Conservation (phyloP, 2,329 filamentous ascomycete species). For the Hirsutella minnesotensis region DNA sequence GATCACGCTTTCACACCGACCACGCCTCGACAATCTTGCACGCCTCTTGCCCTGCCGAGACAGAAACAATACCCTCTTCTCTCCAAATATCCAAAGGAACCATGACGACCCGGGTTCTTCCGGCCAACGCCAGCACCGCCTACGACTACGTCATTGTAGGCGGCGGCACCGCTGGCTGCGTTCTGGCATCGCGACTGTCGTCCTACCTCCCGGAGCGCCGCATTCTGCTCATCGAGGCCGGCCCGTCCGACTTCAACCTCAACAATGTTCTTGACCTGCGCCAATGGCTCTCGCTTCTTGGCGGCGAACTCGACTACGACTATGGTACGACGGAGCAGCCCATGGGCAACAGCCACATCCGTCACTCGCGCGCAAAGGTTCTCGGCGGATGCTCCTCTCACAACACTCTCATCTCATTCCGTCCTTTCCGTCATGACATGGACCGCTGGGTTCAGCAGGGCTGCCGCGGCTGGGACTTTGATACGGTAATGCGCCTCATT, state of each 20-base stretch:
- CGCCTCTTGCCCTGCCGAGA: not conserved
- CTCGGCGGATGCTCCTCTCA: conserved; percentile 87
- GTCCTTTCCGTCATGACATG: conserved; percentile 81
- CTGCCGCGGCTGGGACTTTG: conserved; percentile 77
- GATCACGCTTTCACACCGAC: too few species aligned
- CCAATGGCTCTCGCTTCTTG: conserved; percentile 75
- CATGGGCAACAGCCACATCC: conserved; percentile 83
- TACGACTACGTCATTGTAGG: conserved; percentile 82
- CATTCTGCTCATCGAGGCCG: conserved; percentile 75
- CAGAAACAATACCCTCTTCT: not conserved
- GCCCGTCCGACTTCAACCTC: conserved; percentile 81
- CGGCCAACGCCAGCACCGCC: conserved; percentile 49
- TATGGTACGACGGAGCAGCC: conserved; percentile 85
- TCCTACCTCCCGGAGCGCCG: conserved; percentile 75
- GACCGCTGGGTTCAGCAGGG: conserved; percentile 73
- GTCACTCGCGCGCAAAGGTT: conserved; percentile 85
- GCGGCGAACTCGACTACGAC: conserved; percentile 83
- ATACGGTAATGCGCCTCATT: conserved; percentile 68
- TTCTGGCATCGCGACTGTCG: conserved; percentile 67
- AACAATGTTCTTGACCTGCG: conserved; percentile 77
- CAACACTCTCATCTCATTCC: conserved; percentile 89
- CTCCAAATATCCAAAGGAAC: not conserved
- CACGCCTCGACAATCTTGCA: not conserved
- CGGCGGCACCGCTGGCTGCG: conserved; percentile 77
- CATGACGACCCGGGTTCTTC: conserved; percentile 59